Evolutionary conservation across 75 land plant genomes (phyloP).

Genomic region (Pseudotsuga menziesii): DNA sequence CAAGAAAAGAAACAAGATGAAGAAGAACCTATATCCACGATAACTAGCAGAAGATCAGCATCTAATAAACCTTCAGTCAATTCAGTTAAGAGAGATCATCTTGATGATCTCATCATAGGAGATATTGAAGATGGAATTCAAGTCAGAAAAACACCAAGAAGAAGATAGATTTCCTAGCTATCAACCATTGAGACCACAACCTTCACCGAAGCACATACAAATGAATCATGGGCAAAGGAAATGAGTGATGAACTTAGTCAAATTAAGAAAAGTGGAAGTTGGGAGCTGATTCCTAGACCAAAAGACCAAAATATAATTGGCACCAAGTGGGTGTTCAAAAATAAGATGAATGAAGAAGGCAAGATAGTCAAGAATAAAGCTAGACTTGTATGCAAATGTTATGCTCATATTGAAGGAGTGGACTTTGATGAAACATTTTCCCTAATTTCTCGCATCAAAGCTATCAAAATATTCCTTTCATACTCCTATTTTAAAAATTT

Average conservation of each 20-base stretch:
- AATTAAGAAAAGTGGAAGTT: background rate
- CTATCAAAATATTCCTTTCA: background rate
- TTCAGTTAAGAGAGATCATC: no score
- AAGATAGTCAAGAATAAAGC: no score
- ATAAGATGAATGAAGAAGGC: no score
- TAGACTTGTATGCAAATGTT: background rate
- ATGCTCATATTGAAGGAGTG: background rate
- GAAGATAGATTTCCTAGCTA: no score
- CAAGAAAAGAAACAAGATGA: no score
- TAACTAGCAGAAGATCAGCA: no score
- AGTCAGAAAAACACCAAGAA: no score
- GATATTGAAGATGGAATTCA: no score
- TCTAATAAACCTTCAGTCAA: no score
- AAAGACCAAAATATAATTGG: background rate
- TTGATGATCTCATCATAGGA: no score
- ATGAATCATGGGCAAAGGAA: background rate
- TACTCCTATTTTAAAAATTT: background rate
- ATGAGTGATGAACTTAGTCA: slow-evolving; percentile 7
- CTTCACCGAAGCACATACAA: background rate
- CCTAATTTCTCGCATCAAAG: background rate
- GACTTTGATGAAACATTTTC: slow-evolving; percentile 15
- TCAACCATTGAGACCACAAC: background rate
- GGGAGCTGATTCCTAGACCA: background rate
- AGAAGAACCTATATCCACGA: no score
- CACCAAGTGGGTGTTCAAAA: background rate